Base-by-base conservation (phyloP, 75 land plant species). In the Ceratopteris richardii region DNA sequence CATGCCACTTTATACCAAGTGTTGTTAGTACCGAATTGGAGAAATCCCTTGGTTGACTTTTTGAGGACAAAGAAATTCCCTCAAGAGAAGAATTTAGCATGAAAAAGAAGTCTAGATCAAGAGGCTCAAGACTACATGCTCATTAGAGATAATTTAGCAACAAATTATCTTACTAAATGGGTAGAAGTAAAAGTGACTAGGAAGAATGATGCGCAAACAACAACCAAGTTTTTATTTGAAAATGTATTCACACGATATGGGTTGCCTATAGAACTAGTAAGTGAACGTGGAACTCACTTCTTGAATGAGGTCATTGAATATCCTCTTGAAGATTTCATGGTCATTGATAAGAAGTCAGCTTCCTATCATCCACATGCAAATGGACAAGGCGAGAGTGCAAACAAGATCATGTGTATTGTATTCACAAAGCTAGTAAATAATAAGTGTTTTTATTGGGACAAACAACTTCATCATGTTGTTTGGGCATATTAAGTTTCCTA, bases 281-380 rank as follows among this genome's bases (percentile, higher is more conserved):
- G 24, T 37, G 39, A 63, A 13, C 22, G 23, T 0, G 66, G 66
- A 27, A 24, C n/a, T 1, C 42, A 54, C 13, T 52, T 53, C 14
- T 0, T 63, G 11, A 52, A 31, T 21, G 1, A 53, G n/a, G 31
- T 37, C 1, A 33, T 54, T 11, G 19, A 54, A 0, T 17, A 17
- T 22, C 39, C 36, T 0, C 4, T 1, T 0, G 1, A 53, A 0
- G 30, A 63, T 0, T 33, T 63, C 23, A 63, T 53, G 57, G 26
- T 63, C 39, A 14, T 19, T 0, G 59, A 63, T 0, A 31, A 23
- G 0, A 52, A 30, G 37, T 53, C 26, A 11, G 48, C 57, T 0
- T 41, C 44, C 1, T 63, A 63, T 17, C 23, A 63, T 24, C 57
- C 57, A 0, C 57, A 53, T 22, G 66, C 10, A 0, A 63, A 54